Evolutionary conservation across 2,329 filamentous ascomycete genomes (phyloP), one percentile per base, ranked within the genome.

Genomic region (Shiraia sp.): DNA sequence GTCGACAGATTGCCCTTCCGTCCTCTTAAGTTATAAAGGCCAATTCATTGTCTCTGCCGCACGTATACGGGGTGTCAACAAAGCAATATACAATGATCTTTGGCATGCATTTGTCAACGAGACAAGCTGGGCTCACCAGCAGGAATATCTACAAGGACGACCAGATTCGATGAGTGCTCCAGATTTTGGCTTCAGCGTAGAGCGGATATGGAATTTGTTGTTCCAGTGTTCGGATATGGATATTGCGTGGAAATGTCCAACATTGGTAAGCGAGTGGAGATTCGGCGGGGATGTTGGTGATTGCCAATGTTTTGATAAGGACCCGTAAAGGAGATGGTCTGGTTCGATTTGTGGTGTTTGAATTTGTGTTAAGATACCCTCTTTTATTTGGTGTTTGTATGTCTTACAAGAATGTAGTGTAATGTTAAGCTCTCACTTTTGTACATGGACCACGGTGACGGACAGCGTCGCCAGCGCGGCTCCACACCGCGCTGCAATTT

Each of bases 21-120:
- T 73, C 0, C 57, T 73, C 0, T 58, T 77, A 6, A 73, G 71
- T 3, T 75, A 75, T 47, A 72, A 73, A 31, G 76, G 76, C 12
- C 72, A 76, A 36, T 78, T 79, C 51, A 58, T 76, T 26, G 72
- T 69, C 2, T 75, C 72, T 1, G 71, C 72, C 0, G 61, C 59
- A 4, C 65, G 76, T 1, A 72, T 78, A 5, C 59, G 72, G 1
- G 71, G 61, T 2, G 61, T 65, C 8, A 47, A 55, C 15, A 68
- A 61, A 34, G 36, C 35, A 5, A 48, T 72, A 12, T 75, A 71
- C 42, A 48, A 71, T 22, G 55, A 62, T 10, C 44, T 74, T 17
- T 39, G 47, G 37, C 36, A 57, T 3, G 51, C 53, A 1, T 45
- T 66, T 24, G 35, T 55, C 13, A 53, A 64, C 30, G 38, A 53